phyloP scores from a whole-genome alignment of 1,284 basidiomycete genomes.

The Austroboletus rostrupii region DNA sequence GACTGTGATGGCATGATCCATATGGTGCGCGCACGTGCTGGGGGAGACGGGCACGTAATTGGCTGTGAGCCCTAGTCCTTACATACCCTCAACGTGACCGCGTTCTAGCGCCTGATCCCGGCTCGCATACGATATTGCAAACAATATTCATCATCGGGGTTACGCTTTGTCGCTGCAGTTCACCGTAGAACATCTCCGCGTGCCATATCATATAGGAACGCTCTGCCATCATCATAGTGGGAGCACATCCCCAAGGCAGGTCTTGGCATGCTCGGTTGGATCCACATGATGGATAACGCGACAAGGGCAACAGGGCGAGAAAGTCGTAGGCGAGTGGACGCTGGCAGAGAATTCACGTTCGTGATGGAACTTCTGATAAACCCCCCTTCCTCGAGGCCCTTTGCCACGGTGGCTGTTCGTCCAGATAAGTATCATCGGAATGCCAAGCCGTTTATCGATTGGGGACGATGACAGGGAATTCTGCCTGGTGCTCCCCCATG shows the following conservation, averaged over 20 bases:
- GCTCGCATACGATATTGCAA: not conserved
- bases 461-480: conserved; percentile 7
- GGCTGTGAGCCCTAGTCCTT: conserved; percentile 1
- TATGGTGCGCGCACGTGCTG: conserved; percentile 17
- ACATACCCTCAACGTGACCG: conserved; percentile 7
- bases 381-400: conserved; percentile 8
- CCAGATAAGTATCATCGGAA: conserved; percentile 7
- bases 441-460: conserved; percentile 22
- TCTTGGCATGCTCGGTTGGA: not conserved
- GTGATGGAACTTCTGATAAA: conserved; percentile 15
- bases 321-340: not conserved
- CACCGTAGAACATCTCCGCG: not conserved
- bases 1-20: conserved; percentile 4
- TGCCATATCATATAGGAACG: conserved; percentile 4
- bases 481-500: not conserved
- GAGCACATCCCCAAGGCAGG: not conserved
- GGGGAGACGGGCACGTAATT: conserved; percentile 6
- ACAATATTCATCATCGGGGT: conserved; percentile 2
- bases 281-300: not conserved
- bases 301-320: not conserved
- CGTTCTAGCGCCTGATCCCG: conserved; percentile 8
- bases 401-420: conserved; percentile 3
- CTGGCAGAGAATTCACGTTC: conserved; percentile 4
- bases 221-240: not conserved
- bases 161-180: not conserved